Evolutionary conservation across 805 yeast genomes (phyloP), one percentile per base, ranked within the genome.

Genomic region (Yarrowia deformans): DNA sequence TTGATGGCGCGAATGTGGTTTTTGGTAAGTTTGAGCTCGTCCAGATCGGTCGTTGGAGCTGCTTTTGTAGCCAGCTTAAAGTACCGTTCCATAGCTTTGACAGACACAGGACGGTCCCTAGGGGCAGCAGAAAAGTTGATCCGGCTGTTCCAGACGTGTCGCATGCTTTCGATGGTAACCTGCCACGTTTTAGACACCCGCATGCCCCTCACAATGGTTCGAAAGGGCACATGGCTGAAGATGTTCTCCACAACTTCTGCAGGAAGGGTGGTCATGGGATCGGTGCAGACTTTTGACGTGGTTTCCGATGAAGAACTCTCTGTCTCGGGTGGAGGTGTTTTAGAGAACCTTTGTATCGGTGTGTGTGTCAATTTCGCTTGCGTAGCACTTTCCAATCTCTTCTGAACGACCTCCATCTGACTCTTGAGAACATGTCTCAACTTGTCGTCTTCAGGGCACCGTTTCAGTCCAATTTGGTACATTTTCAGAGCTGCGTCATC

Each of bases 41-140:
- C 52, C 34, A 60, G 12, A 45, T 60, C 66, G 3, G 66, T 60
- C 5, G 66, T 60, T 10, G 66, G 66, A 8, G 52, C 6, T 1
- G 52, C 4, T 8, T 19, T 32, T 1, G 55, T 63, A 13, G 68
- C 68, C 29, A 37, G n/a, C 35, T 63, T 63, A 39, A 63, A 48
- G 48, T 63, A 63, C n/a, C 68, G 18, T 18, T 63, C 56, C 68
- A 63, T 63, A 16, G 68, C 39, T 29, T 63, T 63, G 56, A 29
- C 45, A 9, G 68, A 29, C 10, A 63, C 56, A 13, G 66, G 68
- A 37, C 56, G 46, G 39, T 63, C 56, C 29, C 16, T 60, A 8
- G 42, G 66, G 16, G 56, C 55, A 0, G 56, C 68, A 10, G 68
- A 63, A 32, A 63, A 63, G 68, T 63, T 63, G 56, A 63, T 63